Evolutionary conservation across 2,329 filamentous ascomycete species (phyloP), one percentile per base, ranked within the genome.

Genomic region (Epichloe sp.): DNA sequence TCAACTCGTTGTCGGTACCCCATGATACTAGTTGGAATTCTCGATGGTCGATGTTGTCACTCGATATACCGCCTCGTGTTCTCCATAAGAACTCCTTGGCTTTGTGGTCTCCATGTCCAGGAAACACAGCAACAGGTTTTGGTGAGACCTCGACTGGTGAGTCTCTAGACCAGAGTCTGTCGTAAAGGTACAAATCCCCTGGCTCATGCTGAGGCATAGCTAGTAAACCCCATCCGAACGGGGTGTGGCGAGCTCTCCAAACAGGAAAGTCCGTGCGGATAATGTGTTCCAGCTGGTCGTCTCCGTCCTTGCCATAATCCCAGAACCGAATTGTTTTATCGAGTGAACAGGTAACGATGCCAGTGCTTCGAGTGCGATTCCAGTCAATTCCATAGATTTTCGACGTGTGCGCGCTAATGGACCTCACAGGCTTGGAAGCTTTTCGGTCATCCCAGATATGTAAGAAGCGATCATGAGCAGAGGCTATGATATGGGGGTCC

Each of bases 301-400:
- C 76, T 2, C 75, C 73, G 4, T 80, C 74, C 17, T 77, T 72
- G 50, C 60, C 65, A 59, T 89, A 88, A 64, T 95, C 86, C 90
- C 90, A 96, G 57, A 95, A 86, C 63, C 94, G 95, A 68, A 96
- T 91, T 41, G 85, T 94, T 63, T 85, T 88, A 63, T 96, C 90
- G 47, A 96, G 72, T 1, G 90, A 95, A 66, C 90, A 96, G 3
- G 90, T 96, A 5, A 88, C 81, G 48, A 96, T 73, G 37, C 81
- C 83, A 10, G 80, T 83, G 2, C 80, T 69, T 46, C 82, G 76
- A 12, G 84, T 85, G 48, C 91, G 80, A 62, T 94, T 94, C 91
- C 91, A 96, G 67, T 96, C 91, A 36, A 96, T 75, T 31, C 91
- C 91, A 63, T 96, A 96, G 53, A 96, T 95, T 67, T 95, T 96